These are phyloP conservation scores for Torulaspora pretoriensis DNA, from an alignment of 1,139 yeast species.

Conservation along the genomic window DNA sequence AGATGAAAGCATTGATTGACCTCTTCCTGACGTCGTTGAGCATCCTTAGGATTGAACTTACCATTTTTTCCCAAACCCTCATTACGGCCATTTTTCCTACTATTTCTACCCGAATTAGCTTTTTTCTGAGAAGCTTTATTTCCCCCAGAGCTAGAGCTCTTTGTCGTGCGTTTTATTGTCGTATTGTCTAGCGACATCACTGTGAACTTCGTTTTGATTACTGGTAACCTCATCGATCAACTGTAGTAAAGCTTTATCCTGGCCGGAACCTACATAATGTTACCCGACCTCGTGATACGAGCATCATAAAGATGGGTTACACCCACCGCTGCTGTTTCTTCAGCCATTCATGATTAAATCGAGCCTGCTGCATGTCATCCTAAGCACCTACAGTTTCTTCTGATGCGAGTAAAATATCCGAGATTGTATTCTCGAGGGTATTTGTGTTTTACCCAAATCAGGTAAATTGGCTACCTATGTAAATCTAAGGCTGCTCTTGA, in stretches of 20 bases:
- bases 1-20: conserved; percentile 15
- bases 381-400: too few relatives aligned
- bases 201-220: too few relatives aligned
- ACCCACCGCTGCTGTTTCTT: not conserved
- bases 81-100: not conserved
- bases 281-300: not conserved
- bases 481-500: not conserved
- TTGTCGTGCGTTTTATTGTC: not conserved
- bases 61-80: not conserved
- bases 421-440: not conserved
- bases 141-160: not conserved
- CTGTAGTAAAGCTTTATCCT: not conserved
- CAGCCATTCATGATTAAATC: not conserved
- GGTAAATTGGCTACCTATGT: not conserved
- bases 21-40: conserved; percentile 12
- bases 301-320: not conserved
- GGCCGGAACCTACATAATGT: not conserved
- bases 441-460: not conserved
- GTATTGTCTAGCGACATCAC: too few relatives aligned
- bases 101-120: not conserved
- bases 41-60: conserved; percentile 1
- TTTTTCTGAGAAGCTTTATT: not conserved
- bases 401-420: not conserved
- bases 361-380: too few relatives aligned
- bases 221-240: too few relatives aligned